phyloP scores from a whole-genome alignment of 768 basidiomycete species.

The Sarcomyxa edulis region DNA sequence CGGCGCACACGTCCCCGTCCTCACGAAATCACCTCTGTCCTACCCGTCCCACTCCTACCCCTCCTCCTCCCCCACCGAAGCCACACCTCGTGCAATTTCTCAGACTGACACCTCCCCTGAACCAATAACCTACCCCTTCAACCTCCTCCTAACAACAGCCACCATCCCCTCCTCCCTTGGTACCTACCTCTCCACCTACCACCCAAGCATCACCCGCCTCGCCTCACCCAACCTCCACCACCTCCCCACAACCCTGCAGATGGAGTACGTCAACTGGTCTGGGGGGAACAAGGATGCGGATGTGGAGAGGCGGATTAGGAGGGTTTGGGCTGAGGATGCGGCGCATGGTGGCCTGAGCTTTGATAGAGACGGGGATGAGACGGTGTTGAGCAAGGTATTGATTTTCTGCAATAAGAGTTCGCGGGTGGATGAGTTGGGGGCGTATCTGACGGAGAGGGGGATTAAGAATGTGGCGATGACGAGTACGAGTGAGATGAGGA shows the following conservation, averaged over 20 bases:
- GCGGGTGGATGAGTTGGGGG: conserved; percentile 59
- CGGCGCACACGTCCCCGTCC: conserved; percentile 35
- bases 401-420: conserved; percentile 79
- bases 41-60: conserved; percentile 11
- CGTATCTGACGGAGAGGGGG: conserved; percentile 53
- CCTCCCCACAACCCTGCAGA: conserved; percentile 63
- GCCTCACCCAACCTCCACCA: conserved; percentile 78
- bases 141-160: conserved; percentile 78
- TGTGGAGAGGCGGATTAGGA: conserved; percentile 66
- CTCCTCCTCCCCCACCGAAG: conserved; percentile 14
- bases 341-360: conserved; percentile 13
- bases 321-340: conserved; percentile 72
- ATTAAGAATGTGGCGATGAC: conserved; percentile 65
- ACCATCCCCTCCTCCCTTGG: conserved; percentile 80
- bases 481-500: conserved; percentile 50
- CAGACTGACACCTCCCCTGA: too few relatives aligned
- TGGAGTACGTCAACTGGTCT: conserved; percentile 71
- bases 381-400: conserved; percentile 58
- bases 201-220: conserved; percentile 64
- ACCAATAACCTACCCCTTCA: conserved; percentile 63
- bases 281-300: conserved; percentile 80
- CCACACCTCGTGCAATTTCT: conserved; percentile 7
- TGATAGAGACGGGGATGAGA: conserved; percentile 13
- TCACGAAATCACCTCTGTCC: conserved; percentile 17
- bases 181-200: conserved; percentile 53